These are phyloP conservation scores for Prunus kanzakura DNA, from an alignment of 306 rosid genomes.

Conservation along the genomic window DNA sequence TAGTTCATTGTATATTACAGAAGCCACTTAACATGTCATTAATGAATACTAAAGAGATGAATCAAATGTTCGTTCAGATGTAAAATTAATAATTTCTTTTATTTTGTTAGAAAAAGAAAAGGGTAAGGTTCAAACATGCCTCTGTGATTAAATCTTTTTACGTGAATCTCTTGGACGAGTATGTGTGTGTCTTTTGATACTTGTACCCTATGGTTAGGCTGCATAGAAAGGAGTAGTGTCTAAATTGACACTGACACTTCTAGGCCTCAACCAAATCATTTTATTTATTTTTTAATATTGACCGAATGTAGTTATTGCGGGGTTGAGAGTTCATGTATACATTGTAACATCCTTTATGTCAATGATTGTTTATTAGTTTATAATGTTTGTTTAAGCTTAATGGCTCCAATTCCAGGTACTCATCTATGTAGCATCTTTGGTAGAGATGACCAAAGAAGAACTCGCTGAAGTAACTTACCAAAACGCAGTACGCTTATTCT, in stretches of 20 bases:
- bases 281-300: neutral
- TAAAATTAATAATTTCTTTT: neutral
- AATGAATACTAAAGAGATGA: too few relatives aligned
- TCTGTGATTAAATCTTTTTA: neutral
- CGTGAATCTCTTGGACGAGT: neutral
- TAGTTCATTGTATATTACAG: too few relatives aligned
- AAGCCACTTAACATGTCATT: too few relatives aligned
- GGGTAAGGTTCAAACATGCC: neutral
- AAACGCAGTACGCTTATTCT: slow-evolving; percentile 40
- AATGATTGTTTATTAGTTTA: neutral
- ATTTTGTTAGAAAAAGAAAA: neutral
- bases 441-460: slow-evolving; percentile 45
- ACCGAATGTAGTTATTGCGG: neutral
- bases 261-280: neutral
- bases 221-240: neutral
- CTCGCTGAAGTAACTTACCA: slow-evolving; percentile 42
- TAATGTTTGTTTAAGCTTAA: neutral
- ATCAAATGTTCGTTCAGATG: too few relatives aligned
- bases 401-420: slow-evolving; percentile 39
- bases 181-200: neutral
- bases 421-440: slow-evolving; percentile 45
- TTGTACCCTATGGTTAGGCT: neutral
- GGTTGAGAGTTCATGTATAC: too few relatives aligned
- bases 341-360: too few relatives aligned
- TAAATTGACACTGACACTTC: too few relatives aligned